Evolutionary conservation across 2,329 filamentous ascomycete genomes (phyloP).

Genomic region (Fusarium luffae): DNA sequence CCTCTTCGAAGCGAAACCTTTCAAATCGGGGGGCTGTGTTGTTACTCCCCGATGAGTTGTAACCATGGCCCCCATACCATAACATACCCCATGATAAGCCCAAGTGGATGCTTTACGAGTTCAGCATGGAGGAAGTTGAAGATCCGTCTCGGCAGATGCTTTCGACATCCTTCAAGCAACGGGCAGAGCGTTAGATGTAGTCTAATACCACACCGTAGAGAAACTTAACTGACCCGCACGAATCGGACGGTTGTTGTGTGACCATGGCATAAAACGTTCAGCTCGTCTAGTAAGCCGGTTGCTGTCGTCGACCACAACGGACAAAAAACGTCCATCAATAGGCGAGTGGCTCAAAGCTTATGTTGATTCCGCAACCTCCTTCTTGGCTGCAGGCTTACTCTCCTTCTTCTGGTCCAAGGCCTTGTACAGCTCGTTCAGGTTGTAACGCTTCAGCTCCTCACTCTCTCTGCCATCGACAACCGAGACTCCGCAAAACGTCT

Average conservation of each 20-base stretch:
- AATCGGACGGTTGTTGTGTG: conserved; percentile 15
- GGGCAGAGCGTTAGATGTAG: neutral
- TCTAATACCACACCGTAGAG: neutral
- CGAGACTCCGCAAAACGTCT: conserved; percentile 82
- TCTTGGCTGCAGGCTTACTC: conserved; percentile 32
- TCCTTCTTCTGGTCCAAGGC: conserved; percentile 30
- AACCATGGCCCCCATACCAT: neutral
- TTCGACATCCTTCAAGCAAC: neutral
- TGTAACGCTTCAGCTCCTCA: conserved; percentile 80
- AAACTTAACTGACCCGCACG: neutral
- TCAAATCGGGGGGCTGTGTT: conserved; percentile 2
- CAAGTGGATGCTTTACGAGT: conserved; percentile 2
- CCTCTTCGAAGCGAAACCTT: conserved; percentile 25
- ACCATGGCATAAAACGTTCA: conserved; percentile 4
- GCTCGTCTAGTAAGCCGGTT: conserved; percentile 12
- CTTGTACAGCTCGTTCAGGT: conserved; percentile 78
- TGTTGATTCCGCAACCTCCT: conserved; percentile 29
- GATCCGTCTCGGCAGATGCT: conserved; percentile 5
- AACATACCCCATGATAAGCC: neutral
- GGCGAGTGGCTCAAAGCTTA: conserved; percentile 27
- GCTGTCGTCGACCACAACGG: conserved; percentile 15
- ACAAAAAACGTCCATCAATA: conserved; percentile 15
- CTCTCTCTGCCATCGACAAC: conserved; percentile 77
- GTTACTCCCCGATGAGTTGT: conserved; percentile 13
- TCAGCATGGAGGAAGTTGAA: neutral